Evolutionary conservation across 2,329 filamentous ascomycete genomes (phyloP).

Genomic region (Neonectria ditissima): DNA sequence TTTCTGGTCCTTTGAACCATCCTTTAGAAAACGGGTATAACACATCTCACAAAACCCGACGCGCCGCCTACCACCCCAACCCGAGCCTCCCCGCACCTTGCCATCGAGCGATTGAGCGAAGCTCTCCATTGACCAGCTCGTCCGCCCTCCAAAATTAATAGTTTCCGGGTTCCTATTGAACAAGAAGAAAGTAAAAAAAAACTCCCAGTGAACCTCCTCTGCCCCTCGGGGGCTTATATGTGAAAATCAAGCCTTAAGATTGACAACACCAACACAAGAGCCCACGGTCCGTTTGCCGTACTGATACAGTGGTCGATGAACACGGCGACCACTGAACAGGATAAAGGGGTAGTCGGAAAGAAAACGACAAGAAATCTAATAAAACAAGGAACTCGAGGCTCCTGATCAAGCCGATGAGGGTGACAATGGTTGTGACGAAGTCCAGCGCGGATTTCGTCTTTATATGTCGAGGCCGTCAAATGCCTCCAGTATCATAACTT

Average conservation of each 20-base stretch:
- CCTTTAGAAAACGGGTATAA: conserved; percentile 50
- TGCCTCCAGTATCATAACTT: conserved; percentile 40
- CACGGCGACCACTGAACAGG: conserved; percentile 27
- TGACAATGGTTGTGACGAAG: conserved; percentile 21
- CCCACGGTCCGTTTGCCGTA: conserved; percentile 30
- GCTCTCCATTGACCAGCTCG: conserved; percentile 25
- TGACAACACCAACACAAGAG: conserved; percentile 22
- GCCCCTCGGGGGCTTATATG: conserved; percentile 25
- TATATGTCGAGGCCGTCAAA: conserved; percentile 29
- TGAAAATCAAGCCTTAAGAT: conserved; percentile 28
- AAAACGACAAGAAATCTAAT: conserved; percentile 37
- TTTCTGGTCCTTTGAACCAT: conserved; percentile 22
- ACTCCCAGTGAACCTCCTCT: conserved; percentile 31
- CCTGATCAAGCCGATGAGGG: conserved; percentile 21
- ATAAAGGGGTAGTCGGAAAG: conserved; percentile 18
- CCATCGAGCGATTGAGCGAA: conserved; percentile 12
- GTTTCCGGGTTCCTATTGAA: conserved; percentile 34
- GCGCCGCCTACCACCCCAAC: conserved; percentile 6
- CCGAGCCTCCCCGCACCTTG: background rate
- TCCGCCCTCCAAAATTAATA: conserved; percentile 38
- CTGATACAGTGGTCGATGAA: conserved; percentile 31
- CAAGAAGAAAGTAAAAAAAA: conserved; percentile 23
- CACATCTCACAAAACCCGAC: conserved; percentile 41
- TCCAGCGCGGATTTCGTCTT: conserved; percentile 24
- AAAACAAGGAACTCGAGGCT: conserved; percentile 34